Evolutionary conservation across 1,284 basidiomycete genomes (phyloP), one percentile per base, ranked within the genome.

Genomic region (Microbotryum violaceum): DNA sequence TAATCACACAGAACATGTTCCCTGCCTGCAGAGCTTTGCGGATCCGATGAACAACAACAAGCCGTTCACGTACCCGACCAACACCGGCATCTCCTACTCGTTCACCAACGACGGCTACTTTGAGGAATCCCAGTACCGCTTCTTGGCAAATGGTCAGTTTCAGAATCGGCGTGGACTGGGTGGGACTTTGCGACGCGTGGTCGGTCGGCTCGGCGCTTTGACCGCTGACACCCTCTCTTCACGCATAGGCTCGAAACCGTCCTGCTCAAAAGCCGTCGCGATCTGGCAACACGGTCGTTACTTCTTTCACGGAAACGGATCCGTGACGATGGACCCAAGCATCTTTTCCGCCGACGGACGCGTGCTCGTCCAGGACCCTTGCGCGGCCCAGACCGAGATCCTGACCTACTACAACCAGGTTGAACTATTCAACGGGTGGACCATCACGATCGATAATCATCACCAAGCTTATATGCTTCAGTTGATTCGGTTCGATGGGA

Each of bases 351-450:
- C 72, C 21, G 91, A 96, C 74, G 91, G 91, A 18, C 89, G 83
- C 76, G 89, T 93, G 74, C 91, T 92, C 78, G 82, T 94, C 53
- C 90, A 97, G 78, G 86, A 92, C 70, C 85, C 89, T 0, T 97
- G 92, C 72, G 87, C 86, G 1, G 87, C 89, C 5, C 79, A 82
- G 7, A 90, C 90, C 31, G 89, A 91, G 75, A 85, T 91, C 73
- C 82, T 93, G 71, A 85, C 90, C 71, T 77, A 79, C 61, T 93
- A 90, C 81, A 86, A 47, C 27, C 67, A 72, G 62, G 61, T 57
- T 44, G 63, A 85, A 71, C 71, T 81, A 49, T 83, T 82, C 75
- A 61, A 70, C 54, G 65, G 69, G 8, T 88, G 83, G 83, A 75
- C 77, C 27, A 85, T 88, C 70, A 83, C 82, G 77, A 65, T 71